phyloP scores from a whole-genome alignment of 495 filamentous ascomycete genomes.

The Oidiodendron maius region DNA sequence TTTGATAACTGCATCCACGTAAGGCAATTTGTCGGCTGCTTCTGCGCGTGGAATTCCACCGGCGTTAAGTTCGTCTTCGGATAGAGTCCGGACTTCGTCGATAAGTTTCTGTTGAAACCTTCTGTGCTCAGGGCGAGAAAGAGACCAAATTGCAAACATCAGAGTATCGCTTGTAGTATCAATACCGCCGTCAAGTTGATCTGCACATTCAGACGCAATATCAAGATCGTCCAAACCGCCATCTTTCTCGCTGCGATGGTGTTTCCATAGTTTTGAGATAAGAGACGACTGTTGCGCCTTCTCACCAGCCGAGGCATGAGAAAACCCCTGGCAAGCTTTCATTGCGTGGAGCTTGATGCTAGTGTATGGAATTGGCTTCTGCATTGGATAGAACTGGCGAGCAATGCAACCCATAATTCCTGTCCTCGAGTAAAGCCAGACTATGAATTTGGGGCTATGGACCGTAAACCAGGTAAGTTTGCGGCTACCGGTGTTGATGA shows the following conservation, averaged over 20 bases:
- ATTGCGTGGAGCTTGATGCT: slow-evolving; percentile 29
- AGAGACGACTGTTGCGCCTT: slow-evolving; percentile 10
- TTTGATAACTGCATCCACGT: slow-evolving; percentile 66
- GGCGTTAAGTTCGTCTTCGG: slow-evolving; percentile 19
- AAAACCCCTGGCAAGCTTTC: slow-evolving; percentile 16
- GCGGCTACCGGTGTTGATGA: slow-evolving; percentile 26
- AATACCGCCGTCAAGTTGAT: slow-evolving; percentile 63
- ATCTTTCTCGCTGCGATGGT: slow-evolving; percentile 12
- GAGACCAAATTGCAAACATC: slow-evolving; percentile 64
- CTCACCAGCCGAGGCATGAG: background rate
- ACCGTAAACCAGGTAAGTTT: slow-evolving; percentile 30
- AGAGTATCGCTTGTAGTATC: slow-evolving; percentile 73
- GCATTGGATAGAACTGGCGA: slow-evolving; percentile 25
- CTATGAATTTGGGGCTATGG: slow-evolving; percentile 28
- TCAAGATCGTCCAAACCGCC: slow-evolving; percentile 26
- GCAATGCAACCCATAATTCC: slow-evolving; percentile 19
- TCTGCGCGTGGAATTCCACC: slow-evolving; percentile 27
- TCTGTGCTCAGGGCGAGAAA: slow-evolving; percentile 45
- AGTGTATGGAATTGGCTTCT: slow-evolving; percentile 30
- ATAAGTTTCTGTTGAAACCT: slow-evolving; percentile 54
- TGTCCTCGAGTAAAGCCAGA: slow-evolving; percentile 28
- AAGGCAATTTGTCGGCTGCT: slow-evolving; percentile 54
- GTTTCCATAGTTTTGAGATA: slow-evolving; percentile 13
- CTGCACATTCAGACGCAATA: slow-evolving; percentile 50
- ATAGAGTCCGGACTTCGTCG: slow-evolving; percentile 52